Evolutionary conservation across 805 yeast species (phyloP).

Genomic region (Isabelozyma gotoi): DNA sequence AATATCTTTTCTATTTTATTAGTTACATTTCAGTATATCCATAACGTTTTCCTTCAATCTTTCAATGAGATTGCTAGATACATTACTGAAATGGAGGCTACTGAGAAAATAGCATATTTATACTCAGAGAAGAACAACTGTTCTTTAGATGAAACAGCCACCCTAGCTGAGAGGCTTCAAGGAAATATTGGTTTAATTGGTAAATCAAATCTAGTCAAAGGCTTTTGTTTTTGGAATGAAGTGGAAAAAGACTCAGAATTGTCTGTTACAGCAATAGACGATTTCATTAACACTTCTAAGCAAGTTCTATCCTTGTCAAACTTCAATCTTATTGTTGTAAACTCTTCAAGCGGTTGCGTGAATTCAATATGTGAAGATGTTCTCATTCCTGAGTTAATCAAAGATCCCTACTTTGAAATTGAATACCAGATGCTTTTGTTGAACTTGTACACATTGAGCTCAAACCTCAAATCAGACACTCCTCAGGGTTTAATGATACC

Average conservation of each 20-base stretch:
- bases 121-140: constrained; percentile 35
- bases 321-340: constrained; percentile 24
- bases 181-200: constrained; percentile 25
- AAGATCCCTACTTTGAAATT: neutral
- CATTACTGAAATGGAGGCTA: constrained; percentile 48
- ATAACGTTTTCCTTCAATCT: constrained; percentile 5
- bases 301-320: constrained; percentile 26
- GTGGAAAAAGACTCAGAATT: constrained; percentile 42
- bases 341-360: neutral
- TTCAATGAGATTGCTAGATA: constrained; percentile 31
- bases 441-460: constrained; percentile 19
- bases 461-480: constrained; percentile 2
- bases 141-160: constrained; percentile 50
- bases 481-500: neutral
- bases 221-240: constrained; percentile 36
- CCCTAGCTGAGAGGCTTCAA: constrained; percentile 40
- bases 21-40: constrained; percentile 29
- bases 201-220: constrained; percentile 43
- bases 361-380: neutral
- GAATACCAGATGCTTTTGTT: neutral
- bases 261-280: neutral
- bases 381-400: neutral
- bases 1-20: constrained; percentile 32
- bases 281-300: constrained; percentile 32
- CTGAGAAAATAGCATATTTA: constrained; percentile 42